Conservation (phyloP, 2,329 filamentous ascomycete species). For the Phaeosphaeria sp. region DNA sequence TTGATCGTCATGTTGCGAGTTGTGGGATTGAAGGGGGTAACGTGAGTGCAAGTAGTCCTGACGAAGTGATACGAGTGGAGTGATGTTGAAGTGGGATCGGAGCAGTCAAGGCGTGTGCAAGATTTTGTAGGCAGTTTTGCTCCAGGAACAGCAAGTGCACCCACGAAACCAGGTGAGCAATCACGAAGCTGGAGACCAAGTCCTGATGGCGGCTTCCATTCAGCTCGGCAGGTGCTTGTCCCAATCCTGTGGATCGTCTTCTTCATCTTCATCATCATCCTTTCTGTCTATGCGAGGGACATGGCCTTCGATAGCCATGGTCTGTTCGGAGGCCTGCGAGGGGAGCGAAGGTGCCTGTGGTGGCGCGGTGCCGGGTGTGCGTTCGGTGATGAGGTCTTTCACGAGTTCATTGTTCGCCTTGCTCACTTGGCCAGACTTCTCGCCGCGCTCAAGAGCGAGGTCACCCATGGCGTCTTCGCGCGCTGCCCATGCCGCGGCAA, state of each 20-base stretch:
- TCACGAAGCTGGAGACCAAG: too few relatives aligned
- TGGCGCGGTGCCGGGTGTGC: constrained; percentile 22
- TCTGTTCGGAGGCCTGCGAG: constrained; percentile 24
- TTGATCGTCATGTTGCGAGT: not conserved
- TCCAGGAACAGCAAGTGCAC: too few relatives aligned
- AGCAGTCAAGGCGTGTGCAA: too few relatives aligned
- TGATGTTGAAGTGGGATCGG: too few relatives aligned
- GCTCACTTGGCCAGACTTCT: constrained; percentile 41
- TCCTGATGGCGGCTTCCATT: too few relatives aligned
- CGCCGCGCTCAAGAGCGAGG: constrained; percentile 54
- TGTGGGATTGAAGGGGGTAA: not conserved
- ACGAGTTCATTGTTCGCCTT: constrained; percentile 43
- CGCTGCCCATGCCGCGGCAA: constrained; percentile 42
- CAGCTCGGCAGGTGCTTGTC: constrained; percentile 41
- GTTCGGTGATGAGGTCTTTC: constrained; percentile 41
- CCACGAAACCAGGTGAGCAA: too few relatives aligned
- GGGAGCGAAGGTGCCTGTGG: constrained; percentile 36
- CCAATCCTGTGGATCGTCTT: constrained; percentile 42
- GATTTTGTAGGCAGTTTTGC: too few relatives aligned
- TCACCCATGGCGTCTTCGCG: constrained; percentile 45
- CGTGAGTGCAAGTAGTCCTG: not conserved
- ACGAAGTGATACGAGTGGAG: too few relatives aligned
- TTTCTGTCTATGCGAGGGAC: constrained; percentile 34
- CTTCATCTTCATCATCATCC: constrained; percentile 28
- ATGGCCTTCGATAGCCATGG: constrained; percentile 49